Conservation (phyloP, 352 stramenopile species). For the Thalassiosira hispida region DNA sequence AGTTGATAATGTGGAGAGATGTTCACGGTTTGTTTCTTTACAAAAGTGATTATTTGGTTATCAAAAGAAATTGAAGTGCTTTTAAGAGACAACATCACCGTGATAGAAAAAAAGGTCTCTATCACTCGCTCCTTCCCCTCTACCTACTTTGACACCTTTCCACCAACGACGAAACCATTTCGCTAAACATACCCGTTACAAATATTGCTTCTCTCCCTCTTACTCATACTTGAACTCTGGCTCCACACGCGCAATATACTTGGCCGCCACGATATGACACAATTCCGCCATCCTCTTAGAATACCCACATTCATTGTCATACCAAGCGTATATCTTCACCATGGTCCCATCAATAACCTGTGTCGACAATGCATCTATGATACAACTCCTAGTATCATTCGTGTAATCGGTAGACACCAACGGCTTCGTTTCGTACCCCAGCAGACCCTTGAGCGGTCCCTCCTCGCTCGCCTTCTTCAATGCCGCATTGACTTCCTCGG, state of each 20-base stretch:
- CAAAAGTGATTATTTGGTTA: too few relatives aligned
- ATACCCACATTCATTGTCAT: constrained; percentile 87
- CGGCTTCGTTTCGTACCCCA: constrained; percentile 83
- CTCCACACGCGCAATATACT: constrained; percentile 77
- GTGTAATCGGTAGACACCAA: constrained; percentile 86
- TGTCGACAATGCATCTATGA: constrained; percentile 85
- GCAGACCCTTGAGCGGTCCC: constrained; percentile 83
- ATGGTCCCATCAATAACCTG: constrained; percentile 86
- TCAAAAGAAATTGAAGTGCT: too few relatives aligned
- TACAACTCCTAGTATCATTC: constrained; percentile 77
- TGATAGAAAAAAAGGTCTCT: too few relatives aligned
- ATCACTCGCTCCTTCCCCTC: too few relatives aligned
- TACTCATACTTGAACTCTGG: constrained; percentile 78
- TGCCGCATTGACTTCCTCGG: constrained; percentile 82
- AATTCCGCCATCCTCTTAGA: constrained; percentile 87
- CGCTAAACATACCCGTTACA: too few relatives aligned
- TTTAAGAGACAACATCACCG: too few relatives aligned
- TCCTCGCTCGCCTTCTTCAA: constrained; percentile 78
- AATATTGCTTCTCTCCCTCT: not conserved
- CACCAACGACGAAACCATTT: too few relatives aligned
- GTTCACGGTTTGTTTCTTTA: too few relatives aligned
- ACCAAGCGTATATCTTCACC: constrained; percentile 88
- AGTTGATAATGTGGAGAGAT: too few relatives aligned
- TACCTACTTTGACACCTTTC: too few relatives aligned
- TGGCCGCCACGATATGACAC: constrained; percentile 68